Percentiles rank a stretch among this genome's conserved stretches.
These are phyloP conservation scores for Podaxis sp. DNA, from an alignment of 768 basidiomycete genomes.

Conservation along the genomic window DNA sequence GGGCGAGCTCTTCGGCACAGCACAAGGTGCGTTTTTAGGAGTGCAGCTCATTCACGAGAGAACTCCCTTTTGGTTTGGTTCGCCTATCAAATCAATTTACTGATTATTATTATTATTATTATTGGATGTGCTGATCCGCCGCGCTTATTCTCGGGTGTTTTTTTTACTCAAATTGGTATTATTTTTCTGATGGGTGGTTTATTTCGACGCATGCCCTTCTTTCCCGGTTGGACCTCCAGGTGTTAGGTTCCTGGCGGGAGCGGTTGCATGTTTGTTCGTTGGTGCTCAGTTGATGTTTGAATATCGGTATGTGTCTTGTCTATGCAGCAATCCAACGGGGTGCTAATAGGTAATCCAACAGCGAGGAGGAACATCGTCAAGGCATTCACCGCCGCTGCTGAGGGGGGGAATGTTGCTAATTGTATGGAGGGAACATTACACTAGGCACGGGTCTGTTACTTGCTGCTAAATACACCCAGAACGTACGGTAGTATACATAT, in stretches of 20 bases:
- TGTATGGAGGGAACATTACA: neutral
- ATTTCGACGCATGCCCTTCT: neutral
- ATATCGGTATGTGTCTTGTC: slow-evolving; percentile 61
- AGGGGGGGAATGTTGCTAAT: slow-evolving; percentile 2
- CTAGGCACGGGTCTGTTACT: neutral
- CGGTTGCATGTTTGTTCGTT: slow-evolving; percentile 66
- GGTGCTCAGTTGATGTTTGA: slow-evolving; percentile 94
- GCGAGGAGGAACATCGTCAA: slow-evolving; percentile 10
- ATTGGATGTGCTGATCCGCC: neutral
- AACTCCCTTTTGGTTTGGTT: slow-evolving; percentile 4
- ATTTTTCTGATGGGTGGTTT: neutral
- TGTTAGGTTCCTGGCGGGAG: slow-evolving; percentile 55
- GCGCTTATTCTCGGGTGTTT: neutral
- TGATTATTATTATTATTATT: slow-evolving; percentile 2
- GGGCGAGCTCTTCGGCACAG: slow-evolving; percentile 55
- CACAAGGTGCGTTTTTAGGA: slow-evolving; percentile 44
- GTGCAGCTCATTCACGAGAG: neutral
- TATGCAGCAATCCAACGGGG: neutral
- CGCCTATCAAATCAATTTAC: neutral
- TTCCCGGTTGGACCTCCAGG: slow-evolving; percentile 36
- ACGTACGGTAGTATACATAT: neutral
- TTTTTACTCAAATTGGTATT: neutral
- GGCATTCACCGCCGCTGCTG: slow-evolving; percentile 50
- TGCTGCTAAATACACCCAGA: neutral
- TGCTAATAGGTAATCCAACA: slow-evolving; percentile 1